Base-by-base conservation (phyloP, 106 monocot species). In the Iris macrosiphon region DNA sequence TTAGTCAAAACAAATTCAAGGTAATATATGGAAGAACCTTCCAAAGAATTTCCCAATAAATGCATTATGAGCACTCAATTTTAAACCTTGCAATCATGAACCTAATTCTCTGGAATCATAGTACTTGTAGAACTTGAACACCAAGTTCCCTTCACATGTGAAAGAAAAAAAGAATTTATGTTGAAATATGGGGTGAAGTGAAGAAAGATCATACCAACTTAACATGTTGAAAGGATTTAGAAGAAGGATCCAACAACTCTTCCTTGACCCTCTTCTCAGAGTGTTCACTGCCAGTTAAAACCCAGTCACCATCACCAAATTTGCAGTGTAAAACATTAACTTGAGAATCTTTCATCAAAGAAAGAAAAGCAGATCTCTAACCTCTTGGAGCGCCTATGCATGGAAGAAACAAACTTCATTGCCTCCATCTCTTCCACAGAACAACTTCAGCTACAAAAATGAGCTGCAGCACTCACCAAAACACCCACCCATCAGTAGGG, bases 361-460 rank as follows among this genome's bases (percentile, higher is more conserved):
- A 23, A 16, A 59, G 14, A 23, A 15, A 13, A 56, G 40, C 10
- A 49, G 21, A 59, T 22, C 7, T 32, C 28, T 19, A 43, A 95
- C 89, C 89, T 89, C 61, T 82, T 82, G 38, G 64, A 85, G 25
- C 73, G 55, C 40, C 71, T 79, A 38, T 82, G 76, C 73, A 42
- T 68, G 53, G 69, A 49, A 55, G 56, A 68, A 4, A 17, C 31
- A 14, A 25, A 26, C 23, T 52, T 31, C 26, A 44, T 65, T 35
- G 67, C 31, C 24, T 73, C 71, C 64, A 72, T 27, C 39, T 45
- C 38, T 49, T 57, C 45, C 34, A 56, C 20, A 4, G 8, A 0
- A 56, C 37, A 46, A 35, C n/a, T 45, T 33, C 17, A 54, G 29
- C 41, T 55, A 32, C 13, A 53, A 11, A 0, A 35, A 26, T 6